A percentile compares a stretch with the other conserved stretches of the same genome.
Evolutionary conservation across 2,329 filamentous ascomycete genomes (phyloP).

Genomic region (Kalmusia sp.): DNA sequence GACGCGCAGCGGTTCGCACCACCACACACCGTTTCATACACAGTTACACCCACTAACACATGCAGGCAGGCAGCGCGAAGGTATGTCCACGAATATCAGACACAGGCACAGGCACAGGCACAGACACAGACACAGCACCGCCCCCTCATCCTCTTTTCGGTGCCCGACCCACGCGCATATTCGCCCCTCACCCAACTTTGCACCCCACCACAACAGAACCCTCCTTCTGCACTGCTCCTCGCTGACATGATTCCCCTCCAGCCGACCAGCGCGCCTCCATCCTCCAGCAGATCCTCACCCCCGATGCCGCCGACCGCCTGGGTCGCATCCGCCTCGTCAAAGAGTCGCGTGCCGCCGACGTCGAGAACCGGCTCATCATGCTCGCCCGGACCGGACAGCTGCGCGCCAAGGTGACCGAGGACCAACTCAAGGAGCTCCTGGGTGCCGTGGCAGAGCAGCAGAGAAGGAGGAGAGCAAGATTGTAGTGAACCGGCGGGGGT

Average conservation of each 20-base stretch:
- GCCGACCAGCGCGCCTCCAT: conserved; percentile 78
- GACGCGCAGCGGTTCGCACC: conserved; percentile 62
- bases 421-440: conserved; percentile 90
- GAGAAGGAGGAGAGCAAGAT: conserved; percentile 72
- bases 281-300: conserved; percentile 91
- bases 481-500: conserved; percentile 80
- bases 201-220: conserved; percentile 12
- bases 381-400: conserved; percentile 89
- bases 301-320: conserved; percentile 90
- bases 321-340: conserved; percentile 96
- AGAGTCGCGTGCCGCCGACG: conserved; percentile 83
- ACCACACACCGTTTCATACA: not conserved
- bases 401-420: conserved; percentile 85
- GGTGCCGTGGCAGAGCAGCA: conserved; percentile 80
- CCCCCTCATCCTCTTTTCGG: too few species aligned
- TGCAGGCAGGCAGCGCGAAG: conserved; percentile 54
- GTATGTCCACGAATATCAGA: conserved; percentile 43
- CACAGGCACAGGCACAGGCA: too few species aligned
- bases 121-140: too few species aligned
- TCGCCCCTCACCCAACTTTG: conserved; percentile 3
- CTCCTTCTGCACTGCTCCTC: too few species aligned
- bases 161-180: too few species aligned
- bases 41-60: conserved; percentile 4
- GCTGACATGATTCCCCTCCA: too few species aligned
- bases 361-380: conserved; percentile 93